Evolutionary conservation across 495 filamentous ascomycete species (phyloP), one percentile per base, ranked within the genome.

Genomic region (Xylaria bambusicola): DNA sequence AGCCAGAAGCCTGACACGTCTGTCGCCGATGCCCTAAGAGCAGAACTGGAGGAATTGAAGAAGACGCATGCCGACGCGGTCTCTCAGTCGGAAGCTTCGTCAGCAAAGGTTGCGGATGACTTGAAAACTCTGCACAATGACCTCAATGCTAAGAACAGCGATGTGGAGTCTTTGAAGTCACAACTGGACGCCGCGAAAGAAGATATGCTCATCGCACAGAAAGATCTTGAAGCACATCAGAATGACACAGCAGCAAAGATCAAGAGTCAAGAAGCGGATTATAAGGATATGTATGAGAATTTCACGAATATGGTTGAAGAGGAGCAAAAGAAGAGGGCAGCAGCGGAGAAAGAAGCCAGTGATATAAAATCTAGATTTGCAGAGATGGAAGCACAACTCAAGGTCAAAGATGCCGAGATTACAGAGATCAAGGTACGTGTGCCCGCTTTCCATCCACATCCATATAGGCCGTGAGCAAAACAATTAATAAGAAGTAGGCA

Each of bases 271-370:
- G 69, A 77, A 67, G 72, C 78, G 23, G 82, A 84, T 63, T 83
- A 81, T 67, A 77, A 81, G 62, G 80, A 77, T 18, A 76, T 79
- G 71, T 81, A 83, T 59, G 80, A 79, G 8, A 80, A 80, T 52
- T 71, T 82, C 59, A 77, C 73, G 29, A 65, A 68, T 49, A 78
- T 77, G 48, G 72, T 78, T 6, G 77, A 80, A 61, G 80, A 82
- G 66, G 79, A 78, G 53, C 71, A 78, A 56, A 75, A 63, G 50
- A 73, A 76, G 66, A 67, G 74, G 41, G 65, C 61, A 38, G 66
- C 66, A 9, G 65, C 63, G 0, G 73, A 75, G 60, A 71, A 78
- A 63, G 72, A 75, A 66, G 62, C 69, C 15, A 61, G 55, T 15
- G 69, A 71, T 20, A 64, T 65, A 31, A 73, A 72, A 54, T 64